Base-by-base conservation (phyloP, 164 flowering plant genomes). In the Stephania cephalantha region DNA sequence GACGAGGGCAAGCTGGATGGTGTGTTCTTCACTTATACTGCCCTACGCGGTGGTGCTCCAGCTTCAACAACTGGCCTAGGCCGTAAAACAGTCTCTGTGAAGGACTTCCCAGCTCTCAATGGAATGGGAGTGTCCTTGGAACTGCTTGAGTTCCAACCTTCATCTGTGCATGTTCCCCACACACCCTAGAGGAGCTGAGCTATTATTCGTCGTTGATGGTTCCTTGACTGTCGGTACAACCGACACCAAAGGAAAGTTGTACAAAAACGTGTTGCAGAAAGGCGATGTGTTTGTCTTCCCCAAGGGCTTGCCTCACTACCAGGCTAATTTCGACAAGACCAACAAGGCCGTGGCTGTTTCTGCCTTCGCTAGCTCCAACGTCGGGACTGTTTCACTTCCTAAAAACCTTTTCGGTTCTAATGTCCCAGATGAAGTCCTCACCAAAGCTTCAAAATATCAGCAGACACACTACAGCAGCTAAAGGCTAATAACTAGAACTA, bases 261-360 rank as follows among this genome's bases (percentile, higher is more conserved):
- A 58, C 69, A 75, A 70, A 69, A 75, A 75, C 45, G 73, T 75
- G 68, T 58, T 75, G 70, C 74, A 76, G 45, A 76, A 71, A 64
- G 74, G 78, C 10, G 74, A 76, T 71, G 74, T 76, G 69, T 76
- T 76, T 20, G 78, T 71, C 12, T 75, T 75, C 44, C 77, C 77
- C 50, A 48, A 75, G 50, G 77, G 77, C 30, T 58, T 76, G 78
- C 58, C 78, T 76, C 74, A 76, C 78, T 76, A 76, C 74, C 78
- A 76, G 30, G 78, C 78, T 22, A 76, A 70, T 25, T 64, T 76
- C 30, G 78, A 76, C 58, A 71, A 70, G 74, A 46, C 20, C 73
- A 76, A 76, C 25, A 76, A 76, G 69, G 74, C 78, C 7, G 45
- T 22, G 29, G 78, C 46, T 0, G 73, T 76, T 42, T 76, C 78